These are phyloP conservation scores for Crucibulum cyathiforme DNA, from an alignment of 1,284 basidiomycete species.

Conservation along the genomic window DNA sequence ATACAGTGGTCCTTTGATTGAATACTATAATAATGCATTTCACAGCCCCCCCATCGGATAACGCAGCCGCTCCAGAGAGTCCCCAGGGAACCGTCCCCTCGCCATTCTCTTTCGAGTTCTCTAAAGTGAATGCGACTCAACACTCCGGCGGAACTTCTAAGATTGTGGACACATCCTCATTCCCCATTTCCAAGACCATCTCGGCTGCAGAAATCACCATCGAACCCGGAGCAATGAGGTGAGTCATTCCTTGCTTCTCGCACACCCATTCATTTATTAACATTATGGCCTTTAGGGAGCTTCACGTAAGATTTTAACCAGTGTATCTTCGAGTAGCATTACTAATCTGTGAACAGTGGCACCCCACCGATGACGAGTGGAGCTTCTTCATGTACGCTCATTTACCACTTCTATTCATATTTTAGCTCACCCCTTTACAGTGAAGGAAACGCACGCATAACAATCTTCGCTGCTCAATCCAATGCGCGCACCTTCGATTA, in stretches of 20 bases:
- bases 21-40: background rate
- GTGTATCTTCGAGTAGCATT: background rate
- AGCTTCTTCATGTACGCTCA: slow-evolving; percentile 50
- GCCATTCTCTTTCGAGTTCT: slow-evolving; percentile 60
- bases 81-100: slow-evolving; percentile 17
- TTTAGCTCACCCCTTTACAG: slow-evolving; percentile 27
- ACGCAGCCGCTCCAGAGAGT: slow-evolving; percentile 12
- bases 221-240: slow-evolving; percentile 65
- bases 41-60: slow-evolving; percentile 47
- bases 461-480: slow-evolving; percentile 61
- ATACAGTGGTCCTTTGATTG: background rate
- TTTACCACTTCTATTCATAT: background rate
- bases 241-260: slow-evolving; percentile 6
- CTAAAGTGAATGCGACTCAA: slow-evolving; percentile 47
- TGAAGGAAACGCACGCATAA: slow-evolving; percentile 57
- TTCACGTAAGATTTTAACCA: slow-evolving; percentile 51
- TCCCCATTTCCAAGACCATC: slow-evolving; percentile 61
- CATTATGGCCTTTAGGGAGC: slow-evolving; percentile 41
- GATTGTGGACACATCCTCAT: slow-evolving; percentile 62
- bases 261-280: background rate
- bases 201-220: slow-evolving; percentile 64
- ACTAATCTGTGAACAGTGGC: slow-evolving; percentile 54
- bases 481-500: slow-evolving; percentile 72
- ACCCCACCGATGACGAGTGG: slow-evolving; percentile 73
- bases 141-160: slow-evolving; percentile 63